Evolutionary conservation across 1,139 yeast species (phyloP).

Genomic region (Hansenula sp.): DNA sequence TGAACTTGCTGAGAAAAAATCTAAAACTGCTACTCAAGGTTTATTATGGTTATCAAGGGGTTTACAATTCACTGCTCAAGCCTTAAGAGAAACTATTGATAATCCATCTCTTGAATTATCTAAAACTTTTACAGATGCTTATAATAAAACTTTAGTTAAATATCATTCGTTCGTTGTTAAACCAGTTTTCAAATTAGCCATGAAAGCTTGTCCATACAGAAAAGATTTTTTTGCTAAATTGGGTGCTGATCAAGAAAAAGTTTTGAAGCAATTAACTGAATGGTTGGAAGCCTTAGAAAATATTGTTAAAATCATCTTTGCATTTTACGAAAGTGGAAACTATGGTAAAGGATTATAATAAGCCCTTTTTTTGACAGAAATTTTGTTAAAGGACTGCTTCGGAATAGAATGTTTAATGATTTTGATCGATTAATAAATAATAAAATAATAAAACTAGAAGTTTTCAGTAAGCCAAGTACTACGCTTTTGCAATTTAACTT

Average conservation of each 20-base stretch:
- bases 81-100: constrained; percentile 75
- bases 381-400: too few relatives aligned
- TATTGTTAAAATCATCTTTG: constrained; percentile 70
- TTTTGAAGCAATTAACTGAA: constrained; percentile 54
- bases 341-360: constrained; percentile 89
- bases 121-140: constrained; percentile 79
- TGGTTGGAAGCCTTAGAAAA: constrained; percentile 80
- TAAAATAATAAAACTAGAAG: too few relatives aligned
- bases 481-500: not conserved
- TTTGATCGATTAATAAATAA: too few relatives aligned
- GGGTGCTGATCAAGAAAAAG: constrained; percentile 67
- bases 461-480: not conserved
- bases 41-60: constrained; percentile 86
- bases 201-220: constrained; percentile 95
- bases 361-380: constrained; percentile 5
- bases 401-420: too few relatives aligned
- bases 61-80: constrained; percentile 82
- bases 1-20: constrained; percentile 57
- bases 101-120: constrained; percentile 62
- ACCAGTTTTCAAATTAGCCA: constrained; percentile 88
- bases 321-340: constrained; percentile 74
- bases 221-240: constrained; percentile 79
- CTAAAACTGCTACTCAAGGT: constrained; percentile 85
- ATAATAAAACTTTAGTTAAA: constrained; percentile 72
- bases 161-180: constrained; percentile 79